Evolutionary conservation across 257 asterid species (phyloP), one percentile per base, ranked within the genome.

Genomic region (Echites panduratus): DNA sequence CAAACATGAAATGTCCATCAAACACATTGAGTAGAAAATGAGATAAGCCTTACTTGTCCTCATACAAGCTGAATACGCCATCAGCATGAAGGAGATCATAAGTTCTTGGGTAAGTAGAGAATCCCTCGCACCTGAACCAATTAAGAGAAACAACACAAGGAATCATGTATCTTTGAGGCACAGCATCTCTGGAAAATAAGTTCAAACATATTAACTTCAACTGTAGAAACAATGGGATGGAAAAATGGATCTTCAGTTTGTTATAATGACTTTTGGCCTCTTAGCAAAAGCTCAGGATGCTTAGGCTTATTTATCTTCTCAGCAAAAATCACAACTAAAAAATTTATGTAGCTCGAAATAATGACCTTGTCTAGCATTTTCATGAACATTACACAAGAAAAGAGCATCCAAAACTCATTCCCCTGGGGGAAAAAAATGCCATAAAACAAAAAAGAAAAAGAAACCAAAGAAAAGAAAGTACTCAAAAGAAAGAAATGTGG

Each of bases 51-150:
- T 87, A 90, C 97, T 84, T 92, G 88, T 89, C 92, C 79, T 79
- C 82, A 71, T 86, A 92, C 83, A 90, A 76, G 65, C 81, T 89
- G 86, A 92, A 92, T 61, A 87, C 72, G 50, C 90, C 92, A 73
- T 73, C 85, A 27, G 91, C 97, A 75, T 92, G 98, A 76, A 92
- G 73, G 75, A 92, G 91, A 76, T 92, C 98, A 54, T 92, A 92
- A 1, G 98, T 90, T 80, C 98, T 89, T 66, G 98, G 98, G 83
- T 92, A 92, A 7, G 98, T 90, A 5, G 97, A 90, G 90, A 92
- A 90, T 29, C 96, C 97, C 84, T 92, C 98, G 78, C 97, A 92
- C 98, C 98, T 92, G 77, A 73, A 80, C 56, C 71, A 14, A 49
- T 56, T 68, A 73, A 49, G 12, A 26, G 54, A 12, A 10, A 66